A percentile compares a stretch with the other conserved stretches of the same genome.
Evolutionary conservation across 179 eudicot species (phyloP).

Genomic region (Camellia oleifera): DNA sequence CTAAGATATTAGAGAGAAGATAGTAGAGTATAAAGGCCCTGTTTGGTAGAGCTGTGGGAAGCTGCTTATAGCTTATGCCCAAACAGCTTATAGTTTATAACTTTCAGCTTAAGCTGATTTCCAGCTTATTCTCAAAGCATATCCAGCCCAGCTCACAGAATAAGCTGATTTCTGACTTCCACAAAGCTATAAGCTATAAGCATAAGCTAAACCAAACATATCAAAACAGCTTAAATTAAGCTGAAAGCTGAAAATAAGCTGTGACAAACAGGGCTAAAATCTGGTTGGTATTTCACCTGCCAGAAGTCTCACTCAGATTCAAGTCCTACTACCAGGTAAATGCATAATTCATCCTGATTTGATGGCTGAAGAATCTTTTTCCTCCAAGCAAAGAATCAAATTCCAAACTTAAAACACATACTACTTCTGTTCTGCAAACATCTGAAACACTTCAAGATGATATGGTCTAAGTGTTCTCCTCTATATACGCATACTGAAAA

Average conservation of each 20-base stretch:
- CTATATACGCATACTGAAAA: background rate
- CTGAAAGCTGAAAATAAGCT: too few species aligned
- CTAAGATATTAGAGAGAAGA: background rate
- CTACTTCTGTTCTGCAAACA: background rate
- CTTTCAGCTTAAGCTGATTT: too few species aligned
- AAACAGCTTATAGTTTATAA: too few species aligned
- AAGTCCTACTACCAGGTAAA: background rate
- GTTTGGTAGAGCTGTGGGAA: too few species aligned
- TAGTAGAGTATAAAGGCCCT: background rate
- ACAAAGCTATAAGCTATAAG: too few species aligned
- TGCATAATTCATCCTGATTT: background rate
- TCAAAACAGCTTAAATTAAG: too few species aligned
- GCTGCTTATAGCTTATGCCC: too few species aligned
- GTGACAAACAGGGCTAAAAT: too few species aligned
- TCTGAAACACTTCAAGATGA: background rate
- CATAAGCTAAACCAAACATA: too few species aligned
- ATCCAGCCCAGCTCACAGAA: too few species aligned
- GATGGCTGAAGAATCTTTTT: background rate
- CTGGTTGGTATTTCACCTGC: background rate
- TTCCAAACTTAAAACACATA: background rate
- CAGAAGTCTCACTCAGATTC: slow-evolving; percentile 4
- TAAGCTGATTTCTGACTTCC: too few species aligned
- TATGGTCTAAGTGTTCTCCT: background rate
- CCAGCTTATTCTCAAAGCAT: too few species aligned
- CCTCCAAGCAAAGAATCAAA: background rate